Evolutionary conservation across 352 stramenopile genomes (phyloP), one percentile per base, ranked within the genome.

Genomic region (Globisporangium lucens): DNA sequence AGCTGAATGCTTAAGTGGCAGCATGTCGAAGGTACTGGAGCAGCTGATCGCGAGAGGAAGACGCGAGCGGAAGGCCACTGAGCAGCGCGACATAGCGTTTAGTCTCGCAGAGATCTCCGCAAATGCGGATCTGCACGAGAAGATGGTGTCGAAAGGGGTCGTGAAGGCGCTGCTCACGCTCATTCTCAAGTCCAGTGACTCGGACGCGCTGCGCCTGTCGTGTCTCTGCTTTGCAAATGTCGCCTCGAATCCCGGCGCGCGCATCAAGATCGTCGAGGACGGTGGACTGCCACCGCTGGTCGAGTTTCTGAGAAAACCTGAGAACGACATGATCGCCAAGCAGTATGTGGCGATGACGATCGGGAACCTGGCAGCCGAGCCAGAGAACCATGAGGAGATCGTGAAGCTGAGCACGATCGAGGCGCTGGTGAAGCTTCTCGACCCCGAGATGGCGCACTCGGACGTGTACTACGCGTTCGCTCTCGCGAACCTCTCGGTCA

Each of bases 331-430:
- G 33, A 90, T 98, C 60, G 93, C 88, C n/a, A 87, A 94, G 65
- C 95, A 99, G 72, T 99, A 99, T 63, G 83, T 93, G 33, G 96
- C 97, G 2, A 98, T 99, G 94, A 87, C 87, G 15, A 79, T 99
- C 46, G 97, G 97, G 6, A 99, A 99, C 69, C 68, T 99, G 56
- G 91, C 97, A 2, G 94, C 94, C 10, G 94, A 99, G 53, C 87
- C 90, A 0, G 91, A 97, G 36, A 98, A 96, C 63, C 96, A 99
- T 72, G 94, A 99, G 69, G 90, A 97, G 33, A 97, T 99, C 55
- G 89, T 98, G 27, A 95, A 98, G 63, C 71, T 96, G 4, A 82
- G 87, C 47, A 85, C 85, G 4, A 96, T 99, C 41, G 79, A 87
- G 56, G 75, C 91, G n/a, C 77, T 99, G 4, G 89, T 99, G 22